Evolutionary conservation across 176 grass and related monocot species (phyloP), one percentile per base, ranked within the genome.

Genomic region (Bonia amplexicaulis): DNA sequence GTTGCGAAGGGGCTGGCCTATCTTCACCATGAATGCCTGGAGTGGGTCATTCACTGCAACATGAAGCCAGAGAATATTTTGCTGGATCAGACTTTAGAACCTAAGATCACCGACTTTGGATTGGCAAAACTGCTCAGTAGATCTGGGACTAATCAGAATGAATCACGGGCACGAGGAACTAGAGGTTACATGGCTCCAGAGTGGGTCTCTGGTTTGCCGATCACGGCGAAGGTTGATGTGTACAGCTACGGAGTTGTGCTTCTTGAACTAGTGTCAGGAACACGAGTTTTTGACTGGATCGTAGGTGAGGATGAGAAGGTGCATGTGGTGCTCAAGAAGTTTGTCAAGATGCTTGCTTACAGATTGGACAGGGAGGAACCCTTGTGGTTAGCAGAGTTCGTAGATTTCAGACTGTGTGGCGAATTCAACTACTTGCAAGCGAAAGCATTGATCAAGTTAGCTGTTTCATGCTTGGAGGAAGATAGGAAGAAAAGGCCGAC

Each of bases 11-110:
- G 88, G 11, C 78, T 90, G 72, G 83, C 83, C 54, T 90, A 90
- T 82, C 88, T 90, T 57, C 88, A 90, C 83, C 88, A 90, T 46
- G 83, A 90, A 35, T 90, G 88, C 15, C 72, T 82, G 27, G 88
- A 90, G 78, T 90, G 83, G 88, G 74, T 90, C 54, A 77, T 90
- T 29, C 88, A 90, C 46, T 90, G 88, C 71, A 71, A 90, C 37
- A 66, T 90, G 5, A 90, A 86, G 65, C 88, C 83, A 6, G 88
- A 86, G 37, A 90, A 90, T 35, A 86, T 90, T 23, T 44, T 90
- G 27, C 78, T 90, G 20, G 83, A 90, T 31, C 45, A 77, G 35
- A 22, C 77, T 12, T 58, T 90, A 6, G 88, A 90, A 25, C 88
- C 88, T 27, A 90, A 90, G 78, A 86, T 90, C 83, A 77, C 83